phyloP scores from a whole-genome alignment of 371 early-diverging fungal species.

The Mortierella sp. region DNA sequence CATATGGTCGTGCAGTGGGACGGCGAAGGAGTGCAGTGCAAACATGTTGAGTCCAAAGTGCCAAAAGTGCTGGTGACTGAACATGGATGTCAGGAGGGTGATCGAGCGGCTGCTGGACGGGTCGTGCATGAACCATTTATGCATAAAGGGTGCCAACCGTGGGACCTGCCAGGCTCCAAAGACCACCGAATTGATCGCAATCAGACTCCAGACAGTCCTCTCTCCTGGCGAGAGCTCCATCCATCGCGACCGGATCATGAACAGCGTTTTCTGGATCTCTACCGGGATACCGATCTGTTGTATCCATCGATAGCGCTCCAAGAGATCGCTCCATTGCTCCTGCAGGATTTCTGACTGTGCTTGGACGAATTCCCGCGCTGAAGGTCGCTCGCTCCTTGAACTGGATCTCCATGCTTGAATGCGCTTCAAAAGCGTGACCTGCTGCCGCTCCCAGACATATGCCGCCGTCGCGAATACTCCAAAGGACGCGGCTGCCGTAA shows the following conservation, averaged over 20 bases:
- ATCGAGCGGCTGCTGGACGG: constrained; percentile 70
- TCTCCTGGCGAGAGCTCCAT: constrained; percentile 60
- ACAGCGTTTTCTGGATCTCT: constrained; percentile 38
- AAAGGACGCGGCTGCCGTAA: constrained; percentile 29
- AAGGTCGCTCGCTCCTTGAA: constrained; percentile 27
- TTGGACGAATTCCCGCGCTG: constrained; percentile 39
- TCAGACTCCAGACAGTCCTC: constrained; percentile 68
- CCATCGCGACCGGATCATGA: constrained; percentile 45
- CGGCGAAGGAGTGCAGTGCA: constrained; percentile 73
- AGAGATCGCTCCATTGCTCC: constrained; percentile 25
- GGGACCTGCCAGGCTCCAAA: constrained; percentile 81
- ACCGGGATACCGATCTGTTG: constrained; percentile 43
- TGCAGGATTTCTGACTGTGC: constrained; percentile 40
- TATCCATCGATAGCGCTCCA: constrained; percentile 47
- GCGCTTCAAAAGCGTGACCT: constrained; percentile 34
- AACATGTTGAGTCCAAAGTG: constrained; percentile 81
- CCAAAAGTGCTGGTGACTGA: constrained; percentile 73
- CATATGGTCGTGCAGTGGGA: constrained; percentile 61
- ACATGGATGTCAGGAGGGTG: constrained; percentile 78
- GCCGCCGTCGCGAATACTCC: constrained; percentile 42
- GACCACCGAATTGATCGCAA: constrained; percentile 78
- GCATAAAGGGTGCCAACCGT: constrained; percentile 74
- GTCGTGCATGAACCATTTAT: constrained; percentile 77
- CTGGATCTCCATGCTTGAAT: constrained; percentile 46
- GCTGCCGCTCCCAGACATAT: constrained; percentile 43